Percentiles rank a stretch among this genome's conserved stretches.
These are phyloP conservation scores for Monosporozyma aquatica DNA, from an alignment of 805 yeast species.

Conservation along the genomic window DNA sequence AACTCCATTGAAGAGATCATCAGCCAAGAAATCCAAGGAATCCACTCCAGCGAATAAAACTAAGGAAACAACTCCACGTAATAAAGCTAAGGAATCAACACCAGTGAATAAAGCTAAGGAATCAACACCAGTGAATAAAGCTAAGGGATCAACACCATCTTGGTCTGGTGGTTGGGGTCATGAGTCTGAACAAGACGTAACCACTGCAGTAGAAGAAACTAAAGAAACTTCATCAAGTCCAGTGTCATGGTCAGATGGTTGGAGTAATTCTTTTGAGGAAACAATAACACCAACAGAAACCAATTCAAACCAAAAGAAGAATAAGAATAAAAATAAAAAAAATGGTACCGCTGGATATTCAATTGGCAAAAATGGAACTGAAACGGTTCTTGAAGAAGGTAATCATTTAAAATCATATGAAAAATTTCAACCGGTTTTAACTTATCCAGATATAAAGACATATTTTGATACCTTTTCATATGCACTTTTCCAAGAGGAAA, in stretches of 20 bases:
- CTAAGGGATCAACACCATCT: neutral
- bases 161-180: neutral
- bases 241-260: neutral
- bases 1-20: no score
- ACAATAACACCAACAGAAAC: neutral
- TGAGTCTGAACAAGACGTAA: no score
- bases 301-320: neutral
- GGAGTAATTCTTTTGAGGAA: neutral
- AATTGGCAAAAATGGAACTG: neutral
- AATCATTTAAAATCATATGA: constrained; percentile 29
- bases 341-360: constrained; percentile 3
- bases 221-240: neutral
- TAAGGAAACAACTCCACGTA: no score
- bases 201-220: no score
- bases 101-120: neutral
- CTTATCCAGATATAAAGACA: constrained; percentile 40
- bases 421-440: constrained; percentile 35
- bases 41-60: no score
- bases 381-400: constrained; percentile 25
- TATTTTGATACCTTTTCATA: constrained; percentile 53
- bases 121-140: neutral
- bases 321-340: neutral
- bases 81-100: no score
- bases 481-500: constrained; percentile 56
- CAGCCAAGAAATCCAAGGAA: no score